Base-by-base conservation (phyloP, 2,329 filamentous ascomycete genomes). In the Colletotrichum melonis region DNA sequence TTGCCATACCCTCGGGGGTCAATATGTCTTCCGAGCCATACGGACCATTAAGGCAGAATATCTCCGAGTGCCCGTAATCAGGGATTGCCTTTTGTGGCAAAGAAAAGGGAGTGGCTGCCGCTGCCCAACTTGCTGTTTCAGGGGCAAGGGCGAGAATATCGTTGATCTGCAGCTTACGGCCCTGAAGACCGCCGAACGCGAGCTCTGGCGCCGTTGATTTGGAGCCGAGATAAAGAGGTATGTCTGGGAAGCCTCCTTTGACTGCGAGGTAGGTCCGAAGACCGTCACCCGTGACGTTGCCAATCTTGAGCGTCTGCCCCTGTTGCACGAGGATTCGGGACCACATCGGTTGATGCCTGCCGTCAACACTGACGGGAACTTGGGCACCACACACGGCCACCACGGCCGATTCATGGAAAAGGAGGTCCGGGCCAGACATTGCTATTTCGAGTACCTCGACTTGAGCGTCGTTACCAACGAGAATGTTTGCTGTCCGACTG, bases 201-300 rank as follows among this genome's bases (percentile, higher is more conserved):
- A 91, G 86, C 63, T 89, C 82, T 1, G 90, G 89, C 30, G 86
- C 86, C 0, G 90, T 92, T 0, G 88, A 86, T 76, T 91, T 92
- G 22, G 88, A 90, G 1, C 87, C 87, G 67, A 91, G 90, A 78
- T 88, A 91, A 5, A 85, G 81, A 14, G 89, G 87, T 0, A 91
- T 84, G n/a, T 81, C 81, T 1, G 78, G 77, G 3, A 80, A 76
- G 1, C 80, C 80, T 12, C 80, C 80, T 12, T 85, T 84, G 1
- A 92, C 82, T 5, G 89, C 89, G 1, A 92, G 83, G 76, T 92
- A 92, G 1, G 86, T 83, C 63, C 91, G 83, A 76, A 88, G 90
- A 0, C 90, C 89, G 3, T 84, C 84, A 16, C 82, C 85, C 5
- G 86, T 26, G 0, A 86, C 84, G 73, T 87, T 89, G 0, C 90